Conservation (phyloP, 2,329 filamentous ascomycete genomes). For the Penicillium sp. region DNA sequence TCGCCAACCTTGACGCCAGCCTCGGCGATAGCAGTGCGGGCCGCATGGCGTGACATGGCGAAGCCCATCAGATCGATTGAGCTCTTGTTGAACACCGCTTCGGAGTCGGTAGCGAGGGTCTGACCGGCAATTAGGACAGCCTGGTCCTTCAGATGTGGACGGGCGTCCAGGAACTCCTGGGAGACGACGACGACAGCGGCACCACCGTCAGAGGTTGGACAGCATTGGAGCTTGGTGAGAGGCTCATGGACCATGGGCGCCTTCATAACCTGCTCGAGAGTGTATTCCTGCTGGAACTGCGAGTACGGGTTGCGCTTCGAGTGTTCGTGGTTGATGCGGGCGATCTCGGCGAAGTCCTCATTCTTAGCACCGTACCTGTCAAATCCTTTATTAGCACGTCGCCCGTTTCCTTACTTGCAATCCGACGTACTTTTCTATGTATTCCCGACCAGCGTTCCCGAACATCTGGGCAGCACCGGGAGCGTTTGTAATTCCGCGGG, state of each 20-base stretch:
- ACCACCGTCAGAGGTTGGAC: constrained; percentile 88
- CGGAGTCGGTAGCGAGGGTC: constrained; percentile 76
- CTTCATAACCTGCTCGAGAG: constrained; percentile 72
- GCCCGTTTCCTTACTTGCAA: neutral
- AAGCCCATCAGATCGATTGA: constrained; percentile 87
- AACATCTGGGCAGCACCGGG: constrained; percentile 90
- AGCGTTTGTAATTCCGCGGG: constrained; percentile 73
- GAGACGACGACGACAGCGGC: constrained; percentile 87
- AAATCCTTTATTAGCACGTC: constrained; percentile 1
- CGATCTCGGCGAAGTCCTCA: constrained; percentile 93
- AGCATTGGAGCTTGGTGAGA: constrained; percentile 97
- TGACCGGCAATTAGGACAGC: constrained; percentile 90
- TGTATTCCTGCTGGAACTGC: constrained; percentile 94
- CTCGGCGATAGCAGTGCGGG: constrained; percentile 65
- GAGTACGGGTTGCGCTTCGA: constrained; percentile 91
- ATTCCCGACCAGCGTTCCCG: constrained; percentile 87
- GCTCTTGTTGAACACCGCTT: constrained; percentile 70
- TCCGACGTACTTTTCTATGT: constrained; percentile 75
- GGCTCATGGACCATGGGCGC: constrained; percentile 76
- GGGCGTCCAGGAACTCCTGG: constrained; percentile 77
- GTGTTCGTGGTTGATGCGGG: constrained; percentile 86
- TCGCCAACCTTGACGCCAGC: constrained; percentile 61
- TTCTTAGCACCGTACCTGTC: constrained; percentile 70
- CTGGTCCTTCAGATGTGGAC: constrained; percentile 73
- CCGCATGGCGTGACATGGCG: constrained; percentile 73